phyloP scores from a whole-genome alignment of 306 rosid genomes.

The Casuarina cunninghamiana region DNA sequence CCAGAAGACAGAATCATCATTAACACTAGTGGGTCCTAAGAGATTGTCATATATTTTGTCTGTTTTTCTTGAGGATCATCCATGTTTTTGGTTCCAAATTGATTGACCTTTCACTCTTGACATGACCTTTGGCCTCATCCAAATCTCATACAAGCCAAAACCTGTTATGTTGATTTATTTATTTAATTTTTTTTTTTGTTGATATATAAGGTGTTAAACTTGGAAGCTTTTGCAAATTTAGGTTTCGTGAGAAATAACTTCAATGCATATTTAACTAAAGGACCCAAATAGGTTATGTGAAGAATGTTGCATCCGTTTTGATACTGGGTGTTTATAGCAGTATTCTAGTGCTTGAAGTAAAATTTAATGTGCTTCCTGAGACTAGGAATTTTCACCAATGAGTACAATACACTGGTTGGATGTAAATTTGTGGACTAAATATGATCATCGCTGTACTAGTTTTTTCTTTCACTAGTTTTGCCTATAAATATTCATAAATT shows the following conservation, averaged over 20 bases:
- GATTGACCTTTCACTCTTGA: background rate
- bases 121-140: background rate
- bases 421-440: background rate
- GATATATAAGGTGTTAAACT: background rate
- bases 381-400: background rate
- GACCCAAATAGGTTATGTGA: background rate
- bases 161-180: background rate
- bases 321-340: background rate
- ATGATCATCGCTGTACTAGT: background rate
- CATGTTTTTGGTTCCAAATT: background rate
- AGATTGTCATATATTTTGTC: background rate
- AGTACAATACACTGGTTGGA: background rate
- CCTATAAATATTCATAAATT: background rate
- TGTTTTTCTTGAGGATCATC: background rate
- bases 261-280: background rate
- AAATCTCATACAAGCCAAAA: background rate
- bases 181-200: background rate
- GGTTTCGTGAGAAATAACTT: background rate
- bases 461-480: background rate
- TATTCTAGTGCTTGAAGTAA: background rate
- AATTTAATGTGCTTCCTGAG: background rate
- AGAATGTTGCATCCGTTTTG: background rate
- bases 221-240: background rate
- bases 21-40: background rate
- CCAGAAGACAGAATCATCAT: background rate